phyloP scores from a whole-genome alignment of 306 rosid species.

The Senna tora region DNA sequence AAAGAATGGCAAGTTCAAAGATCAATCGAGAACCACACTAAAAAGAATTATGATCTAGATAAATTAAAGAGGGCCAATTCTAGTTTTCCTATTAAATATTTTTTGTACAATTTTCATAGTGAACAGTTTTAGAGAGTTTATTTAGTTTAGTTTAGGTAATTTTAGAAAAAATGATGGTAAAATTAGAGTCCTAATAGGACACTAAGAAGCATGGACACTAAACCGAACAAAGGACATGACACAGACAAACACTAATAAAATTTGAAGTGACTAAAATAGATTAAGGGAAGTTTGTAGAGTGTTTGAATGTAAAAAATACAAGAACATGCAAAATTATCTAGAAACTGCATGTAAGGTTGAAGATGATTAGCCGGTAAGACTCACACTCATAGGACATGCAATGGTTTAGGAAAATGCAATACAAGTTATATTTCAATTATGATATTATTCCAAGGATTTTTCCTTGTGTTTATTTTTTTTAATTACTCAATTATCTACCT shows the following conservation, averaged over 20 bases:
- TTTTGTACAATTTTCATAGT: not conserved
- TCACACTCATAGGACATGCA: too few relatives aligned
- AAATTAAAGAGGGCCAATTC: not conserved
- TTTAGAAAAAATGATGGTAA: not conserved
- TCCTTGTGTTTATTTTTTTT: too few relatives aligned
- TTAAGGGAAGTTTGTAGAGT: too few relatives aligned
- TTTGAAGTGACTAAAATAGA: too few relatives aligned
- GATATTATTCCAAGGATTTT: too few relatives aligned
- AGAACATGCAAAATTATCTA: too few relatives aligned
- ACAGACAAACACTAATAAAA: not conserved
- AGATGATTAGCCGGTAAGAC: too few relatives aligned
- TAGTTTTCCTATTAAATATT: not conserved
- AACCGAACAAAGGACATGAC: not conserved
- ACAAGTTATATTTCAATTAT: too few relatives aligned
- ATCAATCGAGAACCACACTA: not conserved
- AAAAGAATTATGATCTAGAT: not conserved
- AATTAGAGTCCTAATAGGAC: not conserved
- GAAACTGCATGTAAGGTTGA: too few relatives aligned
- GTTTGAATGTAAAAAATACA: too few relatives aligned
- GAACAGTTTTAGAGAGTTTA: not conserved
- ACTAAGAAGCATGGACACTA: not conserved
- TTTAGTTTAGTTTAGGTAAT: not conserved
- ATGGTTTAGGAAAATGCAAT: too few relatives aligned
- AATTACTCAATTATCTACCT: too few relatives aligned
- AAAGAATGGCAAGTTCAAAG: not conserved